Conservation (phyloP, 2,329 filamentous ascomycete species). For the Fusarium lyarnte region DNA sequence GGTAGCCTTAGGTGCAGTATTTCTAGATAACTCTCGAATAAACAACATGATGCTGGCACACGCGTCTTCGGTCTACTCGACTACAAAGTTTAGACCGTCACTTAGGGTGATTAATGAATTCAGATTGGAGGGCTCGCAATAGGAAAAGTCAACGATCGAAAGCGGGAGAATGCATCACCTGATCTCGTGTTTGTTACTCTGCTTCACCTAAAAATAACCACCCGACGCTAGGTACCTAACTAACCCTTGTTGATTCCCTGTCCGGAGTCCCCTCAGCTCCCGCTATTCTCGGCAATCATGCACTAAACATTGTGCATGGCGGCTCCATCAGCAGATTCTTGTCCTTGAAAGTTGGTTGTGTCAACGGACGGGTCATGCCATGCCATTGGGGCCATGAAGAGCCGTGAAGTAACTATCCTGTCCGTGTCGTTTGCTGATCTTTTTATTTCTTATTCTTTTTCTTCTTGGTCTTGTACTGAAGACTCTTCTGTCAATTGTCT, state of each 20-base stretch:
- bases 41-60: background rate
- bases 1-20: background rate
- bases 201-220: slow-evolving; percentile 40
- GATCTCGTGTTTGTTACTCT: slow-evolving; percentile 44
- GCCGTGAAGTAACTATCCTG: background rate
- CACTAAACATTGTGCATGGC: slow-evolving; percentile 27
- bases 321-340: slow-evolving; percentile 19
- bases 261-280: slow-evolving; percentile 23
- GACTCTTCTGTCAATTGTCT: background rate
- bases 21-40: background rate
- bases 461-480: background rate
- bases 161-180: slow-evolving; percentile 34
- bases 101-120: background rate
- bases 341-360: background rate
- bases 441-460: no score
- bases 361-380: background rate
- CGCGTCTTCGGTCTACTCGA: background rate
- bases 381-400: background rate
- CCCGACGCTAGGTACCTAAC: background rate
- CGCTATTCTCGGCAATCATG: slow-evolving; percentile 39
- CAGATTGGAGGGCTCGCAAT: slow-evolving; percentile 10
- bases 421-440: slow-evolving; percentile 5
- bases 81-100: background rate
- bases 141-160: slow-evolving; percentile 13
- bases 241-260: slow-evolving; percentile 1